phyloP scores from a whole-genome alignment of 305 asterid genomes.

The Galium porrigens region DNA sequence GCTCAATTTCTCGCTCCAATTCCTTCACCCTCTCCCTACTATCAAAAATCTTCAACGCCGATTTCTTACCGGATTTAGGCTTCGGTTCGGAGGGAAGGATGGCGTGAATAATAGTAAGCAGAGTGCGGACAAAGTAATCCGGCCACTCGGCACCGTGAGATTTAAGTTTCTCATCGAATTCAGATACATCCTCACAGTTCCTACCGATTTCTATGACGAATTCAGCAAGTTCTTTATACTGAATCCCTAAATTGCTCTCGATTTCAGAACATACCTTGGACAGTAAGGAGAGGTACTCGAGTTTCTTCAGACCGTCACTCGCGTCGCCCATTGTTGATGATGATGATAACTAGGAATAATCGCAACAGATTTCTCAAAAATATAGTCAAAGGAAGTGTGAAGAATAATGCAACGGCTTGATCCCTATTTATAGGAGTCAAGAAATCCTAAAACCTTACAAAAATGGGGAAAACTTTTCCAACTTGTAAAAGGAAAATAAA shows the following conservation, averaged over 20 bases:
- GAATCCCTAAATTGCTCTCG: slow-evolving; percentile 34
- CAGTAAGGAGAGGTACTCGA: background rate
- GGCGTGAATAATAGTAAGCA: slow-evolving; percentile 66
- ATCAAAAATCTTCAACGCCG: slow-evolving; percentile 48
- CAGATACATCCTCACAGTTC: slow-evolving; percentile 35
- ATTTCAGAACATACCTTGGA: background rate
- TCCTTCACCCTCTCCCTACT: slow-evolving; percentile 54
- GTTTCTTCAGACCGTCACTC: background rate
- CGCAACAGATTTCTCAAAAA: too few species aligned
- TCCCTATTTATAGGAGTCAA: too few species aligned
- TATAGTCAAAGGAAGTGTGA: too few species aligned
- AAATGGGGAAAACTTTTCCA: too few species aligned
- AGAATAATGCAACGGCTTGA: too few species aligned
- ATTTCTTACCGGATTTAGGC: slow-evolving; percentile 25
- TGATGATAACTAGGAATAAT: too few species aligned
- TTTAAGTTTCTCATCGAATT: slow-evolving; percentile 50
- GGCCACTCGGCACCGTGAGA: slow-evolving; percentile 66
- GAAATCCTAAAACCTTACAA: too few species aligned
- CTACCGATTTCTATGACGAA: slow-evolving; percentile 60
- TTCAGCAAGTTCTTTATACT: slow-evolving; percentile 61
- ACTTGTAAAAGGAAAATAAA: too few species aligned
- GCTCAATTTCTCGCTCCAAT: slow-evolving; percentile 30
- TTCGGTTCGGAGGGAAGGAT: slow-evolving; percentile 49
- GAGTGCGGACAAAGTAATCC: slow-evolving; percentile 68
- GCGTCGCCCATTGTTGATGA: too few species aligned